These are phyloP conservation scores for Talaromyces thailandensis DNA, from an alignment of 495 filamentous ascomycete genomes.

Conservation along the genomic window DNA sequence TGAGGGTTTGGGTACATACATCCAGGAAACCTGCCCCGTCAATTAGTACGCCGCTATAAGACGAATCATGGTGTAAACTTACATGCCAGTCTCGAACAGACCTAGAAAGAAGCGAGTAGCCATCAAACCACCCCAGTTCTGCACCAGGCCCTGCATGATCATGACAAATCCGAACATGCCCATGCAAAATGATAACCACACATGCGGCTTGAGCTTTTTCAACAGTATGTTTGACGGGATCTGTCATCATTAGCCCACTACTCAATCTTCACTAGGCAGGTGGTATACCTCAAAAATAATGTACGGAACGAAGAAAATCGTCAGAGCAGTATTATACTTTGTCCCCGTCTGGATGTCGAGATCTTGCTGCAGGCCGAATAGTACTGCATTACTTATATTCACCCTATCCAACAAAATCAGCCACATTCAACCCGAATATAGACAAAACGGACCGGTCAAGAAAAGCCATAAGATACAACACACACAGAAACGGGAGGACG, in stretches of 20 bases:
- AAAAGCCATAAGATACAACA: conserved; percentile 83
- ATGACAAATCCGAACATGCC: conserved; percentile 72
- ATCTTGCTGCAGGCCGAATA: conserved; percentile 55
- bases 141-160: conserved; percentile 54
- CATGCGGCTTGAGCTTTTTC: conserved; percentile 68
- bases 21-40: conserved; percentile 52
- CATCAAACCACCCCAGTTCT: conserved; percentile 70
- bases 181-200: conserved; percentile 81
- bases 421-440: no score
- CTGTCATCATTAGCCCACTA: conserved; percentile 40
- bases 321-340: conserved; percentile 70
- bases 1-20: conserved; percentile 16
- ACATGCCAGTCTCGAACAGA: conserved; percentile 78
- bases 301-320: conserved; percentile 92
- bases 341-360: conserved; percentile 44
- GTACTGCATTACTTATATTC: conserved; percentile 61
- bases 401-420: conserved; percentile 24
- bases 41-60: background rate
- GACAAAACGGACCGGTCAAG: conserved; percentile 61
- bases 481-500: conserved; percentile 70
- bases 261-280: no score
- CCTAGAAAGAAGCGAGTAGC: conserved; percentile 82
- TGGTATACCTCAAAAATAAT: conserved; percentile 71
- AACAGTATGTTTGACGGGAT: conserved; percentile 86
- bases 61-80: background rate